phyloP scores from a whole-genome alignment of 1,284 basidiomycete genomes.

The Cryptococcus floricola region DNA sequence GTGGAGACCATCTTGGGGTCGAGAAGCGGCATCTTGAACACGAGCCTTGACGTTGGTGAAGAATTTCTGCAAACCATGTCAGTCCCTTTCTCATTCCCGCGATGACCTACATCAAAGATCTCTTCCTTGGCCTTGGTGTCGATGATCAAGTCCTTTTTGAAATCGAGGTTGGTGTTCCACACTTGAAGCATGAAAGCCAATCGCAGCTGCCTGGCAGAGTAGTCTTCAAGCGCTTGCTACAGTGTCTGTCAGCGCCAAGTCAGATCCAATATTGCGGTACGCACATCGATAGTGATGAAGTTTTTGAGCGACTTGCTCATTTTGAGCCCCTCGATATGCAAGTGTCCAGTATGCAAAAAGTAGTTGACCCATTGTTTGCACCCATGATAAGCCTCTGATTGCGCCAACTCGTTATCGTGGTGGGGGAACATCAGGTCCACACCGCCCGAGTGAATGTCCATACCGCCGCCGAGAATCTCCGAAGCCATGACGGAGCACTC shows the following conservation, averaged over 20 bases:
- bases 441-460: conserved; percentile 98
- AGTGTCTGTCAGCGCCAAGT: conserved; percentile 6
- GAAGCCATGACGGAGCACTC: conserved; percentile 99
- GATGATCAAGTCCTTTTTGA: conserved; percentile 77
- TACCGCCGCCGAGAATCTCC: conserved; percentile 81
- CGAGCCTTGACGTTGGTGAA: conserved; percentile 85
- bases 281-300: conserved; percentile 95
- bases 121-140: conserved; percentile 86
- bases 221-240: conserved; percentile 84
- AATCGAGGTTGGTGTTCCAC: conserved; percentile 93
- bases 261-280: conserved; percentile 32
- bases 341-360: conserved; percentile 96
- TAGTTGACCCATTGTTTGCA: conserved; percentile 97
- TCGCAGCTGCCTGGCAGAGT: conserved; percentile 85
- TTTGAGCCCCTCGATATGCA: conserved; percentile 97
- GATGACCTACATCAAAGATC: conserved; percentile 70
- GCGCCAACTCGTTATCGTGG: conserved; percentile 98
- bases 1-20: conserved; percentile 49
- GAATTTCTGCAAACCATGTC: conserved; percentile 68
- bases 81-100: neutral
- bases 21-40: conserved; percentile 48
- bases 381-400: conserved; percentile 92
- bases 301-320: conserved; percentile 99
- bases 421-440: conserved; percentile 97
- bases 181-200: conserved; percentile 86